Evolutionary conservation across 257 asterid species (phyloP).

Genomic region (Primulina tabacum): DNA sequence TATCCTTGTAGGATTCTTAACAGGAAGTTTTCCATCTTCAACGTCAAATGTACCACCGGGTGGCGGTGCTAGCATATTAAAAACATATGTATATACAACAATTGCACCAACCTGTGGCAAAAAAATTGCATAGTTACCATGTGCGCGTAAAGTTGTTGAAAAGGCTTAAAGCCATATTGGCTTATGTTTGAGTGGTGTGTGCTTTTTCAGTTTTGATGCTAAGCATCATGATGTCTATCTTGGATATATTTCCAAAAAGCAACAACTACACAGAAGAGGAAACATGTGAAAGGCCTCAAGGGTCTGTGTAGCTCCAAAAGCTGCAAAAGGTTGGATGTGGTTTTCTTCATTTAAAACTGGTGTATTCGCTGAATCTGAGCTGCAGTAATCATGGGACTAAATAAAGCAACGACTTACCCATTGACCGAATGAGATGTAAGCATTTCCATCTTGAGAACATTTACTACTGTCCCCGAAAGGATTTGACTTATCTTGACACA

Average conservation of each 20-base stretch:
- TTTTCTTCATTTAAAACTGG: neutral
- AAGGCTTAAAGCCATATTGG: slow-evolving; percentile 3
- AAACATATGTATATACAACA: slow-evolving; percentile 86
- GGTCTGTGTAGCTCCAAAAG: neutral
- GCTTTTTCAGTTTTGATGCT: slow-evolving; percentile 15
- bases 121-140: slow-evolving; percentile 22
- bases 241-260: neutral
- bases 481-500: slow-evolving; percentile 84
- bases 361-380: neutral
- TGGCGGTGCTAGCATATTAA: slow-evolving; percentile 94
- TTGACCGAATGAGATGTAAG: slow-evolving; percentile 97
- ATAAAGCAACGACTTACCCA: slow-evolving; percentile 61
- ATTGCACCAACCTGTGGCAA: slow-evolving; percentile 89
- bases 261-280: too few species aligned
- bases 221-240: neutral
- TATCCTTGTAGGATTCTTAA: slow-evolving; percentile 42
- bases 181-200: slow-evolving; percentile 7
- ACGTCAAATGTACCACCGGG: slow-evolving; percentile 72
- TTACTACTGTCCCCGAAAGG: slow-evolving; percentile 76
- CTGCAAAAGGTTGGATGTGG: neutral
- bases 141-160: slow-evolving; percentile 5
- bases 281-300: too few species aligned
- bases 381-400: neutral
- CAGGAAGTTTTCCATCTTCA: slow-evolving; percentile 45
- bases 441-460: slow-evolving; percentile 95